Evolutionary conservation across 106 monocot species (phyloP).

Genomic region (Chionographis japonica): DNA sequence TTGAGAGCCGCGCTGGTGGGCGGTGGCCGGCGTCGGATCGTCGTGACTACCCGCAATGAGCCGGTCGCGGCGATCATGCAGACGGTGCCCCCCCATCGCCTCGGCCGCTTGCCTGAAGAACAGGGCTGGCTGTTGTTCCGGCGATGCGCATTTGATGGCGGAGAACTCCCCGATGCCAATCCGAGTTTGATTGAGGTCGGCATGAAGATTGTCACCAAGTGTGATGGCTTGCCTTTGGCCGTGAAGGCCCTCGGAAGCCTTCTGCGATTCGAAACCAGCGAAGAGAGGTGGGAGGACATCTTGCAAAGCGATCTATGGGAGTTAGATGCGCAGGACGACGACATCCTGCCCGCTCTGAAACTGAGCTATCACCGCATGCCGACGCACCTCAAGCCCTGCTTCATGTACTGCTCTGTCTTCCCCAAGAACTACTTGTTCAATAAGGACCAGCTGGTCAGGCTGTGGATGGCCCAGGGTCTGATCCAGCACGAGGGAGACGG

Average conservation of each 20-base stretch:
- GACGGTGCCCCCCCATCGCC: neutral
- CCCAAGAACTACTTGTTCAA: slow-evolving; percentile 13
- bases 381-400: slow-evolving; percentile 21
- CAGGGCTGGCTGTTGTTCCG: slow-evolving; percentile 14
- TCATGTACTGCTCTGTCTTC: slow-evolving; percentile 23
- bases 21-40: too few species aligned
- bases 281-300: slow-evolving; percentile 12
- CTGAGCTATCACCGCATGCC: slow-evolving; percentile 24
- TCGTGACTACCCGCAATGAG: slow-evolving; percentile 16
- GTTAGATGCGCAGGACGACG: neutral
- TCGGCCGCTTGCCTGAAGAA: slow-evolving; percentile 13
- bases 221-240: slow-evolving; percentile 34
- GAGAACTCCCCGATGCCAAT: neutral
- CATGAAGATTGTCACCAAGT: slow-evolving; percentile 16
- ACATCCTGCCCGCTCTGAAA: slow-evolving; percentile 4
- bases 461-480: slow-evolving; percentile 31
- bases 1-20: too few species aligned
- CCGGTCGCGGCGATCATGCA: slow-evolving; percentile 9
- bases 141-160: neutral
- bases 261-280: neutral
- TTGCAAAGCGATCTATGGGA: slow-evolving; percentile 14
- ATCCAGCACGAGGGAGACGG: neutral
- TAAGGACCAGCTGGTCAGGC: slow-evolving; percentile 6
- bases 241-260: slow-evolving; percentile 14
- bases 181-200: slow-evolving; percentile 6